Evolutionary conservation across 2,329 filamentous ascomycete species (phyloP).

Genomic region (Cladophialophora psammophila): DNA sequence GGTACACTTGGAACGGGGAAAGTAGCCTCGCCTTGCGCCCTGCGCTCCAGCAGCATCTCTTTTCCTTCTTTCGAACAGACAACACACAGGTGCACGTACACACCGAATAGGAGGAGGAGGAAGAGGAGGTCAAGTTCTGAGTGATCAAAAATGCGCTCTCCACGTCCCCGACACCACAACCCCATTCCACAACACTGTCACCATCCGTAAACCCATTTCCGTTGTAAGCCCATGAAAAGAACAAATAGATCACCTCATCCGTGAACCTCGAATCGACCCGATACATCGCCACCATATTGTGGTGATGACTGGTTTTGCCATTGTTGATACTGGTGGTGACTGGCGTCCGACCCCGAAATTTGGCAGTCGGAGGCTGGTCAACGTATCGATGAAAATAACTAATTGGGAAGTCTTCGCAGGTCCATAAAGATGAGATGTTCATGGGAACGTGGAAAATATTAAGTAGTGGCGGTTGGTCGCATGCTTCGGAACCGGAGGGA

Average conservation of each 20-base stretch:
- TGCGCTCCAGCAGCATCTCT: conserved; percentile 20
- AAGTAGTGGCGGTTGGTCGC: conserved; percentile 22
- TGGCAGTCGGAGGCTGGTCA: conserved; percentile 17
- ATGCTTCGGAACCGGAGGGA: conserved; percentile 23
- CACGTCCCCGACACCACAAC: conserved; percentile 21
- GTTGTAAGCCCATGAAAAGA: conserved; percentile 24
- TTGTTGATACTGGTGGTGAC: conserved; percentile 19
- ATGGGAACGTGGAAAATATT: conserved; percentile 24
- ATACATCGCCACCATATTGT: conserved; percentile 1
- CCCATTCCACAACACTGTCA: conserved; percentile 18
- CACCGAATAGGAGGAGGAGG: conserved; percentile 25
- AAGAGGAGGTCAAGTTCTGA: conserved; percentile 28
- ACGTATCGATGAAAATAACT: conserved; percentile 28
- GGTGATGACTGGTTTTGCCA: conserved; percentile 10
- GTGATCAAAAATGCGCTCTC: conserved; percentile 28
- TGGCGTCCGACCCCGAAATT: conserved; percentile 1
- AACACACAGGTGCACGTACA: conserved; percentile 17
- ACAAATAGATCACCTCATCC: conserved; percentile 16
- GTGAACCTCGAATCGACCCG: conserved; percentile 24
- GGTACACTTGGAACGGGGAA: conserved; percentile 13
- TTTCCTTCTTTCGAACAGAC: conserved; percentile 20
- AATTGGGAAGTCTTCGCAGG: conserved; percentile 24
- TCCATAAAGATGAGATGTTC: conserved; percentile 23
- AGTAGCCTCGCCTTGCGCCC: conserved; percentile 23
- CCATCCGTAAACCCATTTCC: conserved; percentile 21